Base-by-base conservation (phyloP, 129 eudicot genomes). In the Tanacetum coccineum region DNA sequence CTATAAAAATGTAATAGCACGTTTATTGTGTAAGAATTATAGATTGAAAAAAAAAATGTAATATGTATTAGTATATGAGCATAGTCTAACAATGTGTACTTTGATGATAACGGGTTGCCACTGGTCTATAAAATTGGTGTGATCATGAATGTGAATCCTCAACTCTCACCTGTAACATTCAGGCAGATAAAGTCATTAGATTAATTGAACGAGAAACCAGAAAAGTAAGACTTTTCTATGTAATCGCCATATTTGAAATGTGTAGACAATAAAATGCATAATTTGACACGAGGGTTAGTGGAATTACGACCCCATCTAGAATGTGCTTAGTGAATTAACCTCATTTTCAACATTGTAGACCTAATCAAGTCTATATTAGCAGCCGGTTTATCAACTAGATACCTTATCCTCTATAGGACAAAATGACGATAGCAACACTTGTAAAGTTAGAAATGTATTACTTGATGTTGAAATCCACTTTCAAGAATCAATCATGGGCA, bases 391-490 rank as follows among this genome's bases (percentile, higher is more conserved):
- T 22, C 25, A 22, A 22, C 25, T 22, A 22, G 25, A 22, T 22
- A 36, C 42, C 75, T 81, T 81, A 75, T 64, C 81, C 52, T 60
- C 4, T 59, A 13, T 17, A 22, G 32, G 26, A 55, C 73, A 62
- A 40, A 66, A 26, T 56, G 59, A 71, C 64, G 64, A 10, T 15
- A 61, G 39, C 36, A 81, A 42, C 48, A 39, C 61, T 53, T 21
- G 55, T 9, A 65, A 59, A 39, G 66, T 39, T 44, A 30, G 25
- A 66, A 74, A 74, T 39, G 75, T 67, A 50, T 78, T 75, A 72
- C 77, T 67, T 62, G 83, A 84, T 84, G 81, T 66, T 59, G 54
- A 75, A 70, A 71, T 72, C 70, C 78, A 78, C 73, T 74, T 65
- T 65, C 52, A 65, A 74, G 64, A 72, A 30, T 32, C 74, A 67